Percentiles rank a stretch among this genome's conserved stretches.
Evolutionary conservation across 2,329 filamentous ascomycete genomes (phyloP).

Genomic region (Cladosporium austrohemisphaericum): DNA sequence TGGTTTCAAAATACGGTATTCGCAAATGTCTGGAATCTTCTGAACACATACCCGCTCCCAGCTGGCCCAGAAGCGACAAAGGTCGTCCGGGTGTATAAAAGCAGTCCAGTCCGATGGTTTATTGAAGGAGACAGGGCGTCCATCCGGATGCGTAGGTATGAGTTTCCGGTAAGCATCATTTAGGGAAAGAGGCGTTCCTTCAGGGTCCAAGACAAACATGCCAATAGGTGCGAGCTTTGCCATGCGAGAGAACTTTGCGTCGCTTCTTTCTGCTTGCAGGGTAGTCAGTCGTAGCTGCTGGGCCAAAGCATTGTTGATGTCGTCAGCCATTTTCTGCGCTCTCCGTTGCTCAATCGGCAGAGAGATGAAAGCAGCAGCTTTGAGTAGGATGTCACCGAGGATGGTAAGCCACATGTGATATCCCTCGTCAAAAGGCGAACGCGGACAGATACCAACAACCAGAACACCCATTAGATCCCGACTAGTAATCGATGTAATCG

Average conservation of each 20-base stretch:
- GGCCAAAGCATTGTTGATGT: constrained; percentile 36
- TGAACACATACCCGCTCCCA: constrained; percentile 16
- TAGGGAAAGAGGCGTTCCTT: constrained; percentile 35
- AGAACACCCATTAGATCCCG: constrained; percentile 38
- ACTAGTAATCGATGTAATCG: constrained; percentile 35
- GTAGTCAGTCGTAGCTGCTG: constrained; percentile 33
- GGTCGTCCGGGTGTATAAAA: constrained; percentile 12
- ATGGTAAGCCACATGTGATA: constrained; percentile 39
- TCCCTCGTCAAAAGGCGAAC: constrained; percentile 36
- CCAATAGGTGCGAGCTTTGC: constrained; percentile 38
- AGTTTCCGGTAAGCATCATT: constrained; percentile 5
- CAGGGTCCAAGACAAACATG: constrained; percentile 32
- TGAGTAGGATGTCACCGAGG: constrained; percentile 36
- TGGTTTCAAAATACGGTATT: constrained; percentile 18
- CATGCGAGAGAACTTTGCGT: constrained; percentile 37
- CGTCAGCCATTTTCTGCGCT: constrained; percentile 34
- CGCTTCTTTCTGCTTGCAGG: constrained; percentile 23
- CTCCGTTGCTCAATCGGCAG: constrained; percentile 35
- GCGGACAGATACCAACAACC: constrained; percentile 38
- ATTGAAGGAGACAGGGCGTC: constrained; percentile 17
- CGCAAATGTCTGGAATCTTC: constrained; percentile 10
- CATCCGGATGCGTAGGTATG: constrained; percentile 1
- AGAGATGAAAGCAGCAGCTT: constrained; percentile 38
- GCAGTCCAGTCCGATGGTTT: constrained; percentile 20
- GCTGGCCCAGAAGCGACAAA: background rate